Evolutionary conservation across 345 rosid genomes (phyloP), one percentile per base, ranked within the genome.

Genomic region (Passiflora organensis): DNA sequence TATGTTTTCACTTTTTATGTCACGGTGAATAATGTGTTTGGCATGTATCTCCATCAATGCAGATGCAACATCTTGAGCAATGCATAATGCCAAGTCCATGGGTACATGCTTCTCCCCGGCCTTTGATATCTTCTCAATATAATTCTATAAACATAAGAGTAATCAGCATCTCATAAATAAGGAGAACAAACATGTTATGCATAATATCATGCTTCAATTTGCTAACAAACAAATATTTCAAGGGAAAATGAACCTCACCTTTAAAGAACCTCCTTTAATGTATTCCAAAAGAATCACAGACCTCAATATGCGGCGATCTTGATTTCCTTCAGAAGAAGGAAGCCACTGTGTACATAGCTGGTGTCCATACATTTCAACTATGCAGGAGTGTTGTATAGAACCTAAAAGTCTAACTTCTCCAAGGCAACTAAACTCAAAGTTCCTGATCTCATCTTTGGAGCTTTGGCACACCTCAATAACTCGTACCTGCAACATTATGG

Each of bases 361-460:
- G 73, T 93, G 99, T 55, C 97, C 99, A 20, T 78, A 83, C 78
- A 89, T 68, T 72, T 89, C 82, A 58, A 93, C 87, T 55, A 93
- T 84, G 70, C 95, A 93, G 37, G 96, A 66, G 67, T 93, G 97
- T 52, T 67, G 73, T 72, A 93, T 57, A 37, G 79, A 72, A 67
- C 99, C 86, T 49, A 93, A 52, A 37, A 93, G 79, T 64, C 99
- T 76, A 25, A 89, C 89, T 75, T 93, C 99, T 19, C 97, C 96
- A 11, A 93, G 71, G 67, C 89, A 93, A 72, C 69, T 81, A 51
- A 78, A 82, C 76, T 93, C 97, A 53, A 86, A 89, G 20, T 76
- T 83, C 80, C 78, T 84, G 50, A 80, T 76, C 24, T 81, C 82
- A 63, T 83, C 83, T 25, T 46, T 36, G 13, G 89, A 76, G 50